These are phyloP conservation scores for Cystobasidium pallidum DNA, from an alignment of 1,284 basidiomycete genomes.

Conservation along the genomic window DNA sequence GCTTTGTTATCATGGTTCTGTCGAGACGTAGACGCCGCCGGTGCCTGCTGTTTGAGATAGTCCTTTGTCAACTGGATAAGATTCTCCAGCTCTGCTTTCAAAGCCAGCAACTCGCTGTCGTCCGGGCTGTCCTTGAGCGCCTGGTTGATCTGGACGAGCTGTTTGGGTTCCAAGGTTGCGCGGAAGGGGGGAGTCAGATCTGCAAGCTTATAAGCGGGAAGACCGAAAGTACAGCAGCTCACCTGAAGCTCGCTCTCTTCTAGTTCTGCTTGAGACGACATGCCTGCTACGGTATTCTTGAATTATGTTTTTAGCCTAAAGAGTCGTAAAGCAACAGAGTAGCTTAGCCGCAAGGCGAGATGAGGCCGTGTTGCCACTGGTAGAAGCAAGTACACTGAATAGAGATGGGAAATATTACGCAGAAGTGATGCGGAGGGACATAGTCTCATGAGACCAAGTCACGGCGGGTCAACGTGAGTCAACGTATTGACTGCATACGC, in stretches of 20 bases:
- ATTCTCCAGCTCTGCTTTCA: conserved; percentile 83
- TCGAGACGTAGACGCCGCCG: conserved; percentile 14
- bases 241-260: conserved; percentile 38
- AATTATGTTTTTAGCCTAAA: not conserved
- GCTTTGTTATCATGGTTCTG: conserved; percentile 44
- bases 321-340: not conserved
- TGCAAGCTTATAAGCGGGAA: not conserved
- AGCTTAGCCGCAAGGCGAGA: not conserved
- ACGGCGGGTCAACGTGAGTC: too few species aligned
- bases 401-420: too few species aligned
- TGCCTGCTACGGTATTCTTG: not conserved
- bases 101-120: conserved; percentile 69
- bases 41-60: conserved; percentile 62
- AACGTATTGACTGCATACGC: too few species aligned
- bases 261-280: conserved; percentile 35
- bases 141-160: conserved; percentile 82
- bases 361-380: not conserved
- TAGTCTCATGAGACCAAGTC: too few species aligned
- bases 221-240: not conserved
- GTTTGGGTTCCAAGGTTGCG: too few species aligned
- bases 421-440: too few species aligned
- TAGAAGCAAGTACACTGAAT: too few species aligned
- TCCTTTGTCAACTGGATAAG: conserved; percentile 83
- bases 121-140: conserved; percentile 80
- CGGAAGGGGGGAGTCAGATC: conserved; percentile 23